These are phyloP conservation scores for Carpinus viminea DNA, from an alignment of 306 rosid genomes.

Conservation along the genomic window DNA sequence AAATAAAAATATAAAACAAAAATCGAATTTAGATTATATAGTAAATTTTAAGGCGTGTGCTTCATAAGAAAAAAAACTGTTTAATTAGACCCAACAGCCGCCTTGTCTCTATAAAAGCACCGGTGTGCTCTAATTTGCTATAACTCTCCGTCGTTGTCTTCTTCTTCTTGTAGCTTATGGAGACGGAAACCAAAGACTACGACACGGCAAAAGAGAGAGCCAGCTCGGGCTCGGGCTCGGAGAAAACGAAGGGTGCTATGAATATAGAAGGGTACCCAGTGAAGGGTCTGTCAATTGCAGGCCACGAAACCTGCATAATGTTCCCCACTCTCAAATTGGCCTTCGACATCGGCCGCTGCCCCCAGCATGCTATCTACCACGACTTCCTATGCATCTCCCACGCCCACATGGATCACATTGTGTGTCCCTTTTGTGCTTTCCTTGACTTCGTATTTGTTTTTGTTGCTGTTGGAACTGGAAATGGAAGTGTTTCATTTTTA, in stretches of 20 bases:
- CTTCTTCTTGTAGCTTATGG: conserved; percentile 9
- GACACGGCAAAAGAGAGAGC: conserved; percentile 1
- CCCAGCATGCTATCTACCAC: conserved; percentile 76
- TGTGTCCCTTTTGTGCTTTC: conserved; percentile 34
- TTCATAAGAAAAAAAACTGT: too few relatives aligned
- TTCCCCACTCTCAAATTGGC: conserved; percentile 68
- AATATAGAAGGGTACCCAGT: conserved; percentile 75
- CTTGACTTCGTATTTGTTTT: neutral
- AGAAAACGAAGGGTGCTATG: conserved; percentile 42
- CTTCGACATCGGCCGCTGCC: conserved; percentile 95
- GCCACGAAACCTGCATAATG: conserved; percentile 91
- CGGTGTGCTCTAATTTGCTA: too few relatives aligned
- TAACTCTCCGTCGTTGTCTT: too few relatives aligned
- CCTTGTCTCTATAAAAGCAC: too few relatives aligned
- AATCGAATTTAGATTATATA: too few relatives aligned
- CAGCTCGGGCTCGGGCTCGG: conserved; percentile 14
- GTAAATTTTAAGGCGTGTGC: too few relatives aligned
- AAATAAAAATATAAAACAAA: too few relatives aligned
- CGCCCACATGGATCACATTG: conserved; percentile 97
- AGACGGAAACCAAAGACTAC: conserved; percentile 12
- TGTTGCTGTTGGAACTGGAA: neutral
- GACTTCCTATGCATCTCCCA: conserved; percentile 87
- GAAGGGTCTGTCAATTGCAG: conserved; percentile 90
- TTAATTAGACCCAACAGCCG: too few relatives aligned
- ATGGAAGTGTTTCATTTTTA: neutral